Conservation (phyloP, 2,329 filamentous ascomycete species). For the Fusarium pininemorale region DNA sequence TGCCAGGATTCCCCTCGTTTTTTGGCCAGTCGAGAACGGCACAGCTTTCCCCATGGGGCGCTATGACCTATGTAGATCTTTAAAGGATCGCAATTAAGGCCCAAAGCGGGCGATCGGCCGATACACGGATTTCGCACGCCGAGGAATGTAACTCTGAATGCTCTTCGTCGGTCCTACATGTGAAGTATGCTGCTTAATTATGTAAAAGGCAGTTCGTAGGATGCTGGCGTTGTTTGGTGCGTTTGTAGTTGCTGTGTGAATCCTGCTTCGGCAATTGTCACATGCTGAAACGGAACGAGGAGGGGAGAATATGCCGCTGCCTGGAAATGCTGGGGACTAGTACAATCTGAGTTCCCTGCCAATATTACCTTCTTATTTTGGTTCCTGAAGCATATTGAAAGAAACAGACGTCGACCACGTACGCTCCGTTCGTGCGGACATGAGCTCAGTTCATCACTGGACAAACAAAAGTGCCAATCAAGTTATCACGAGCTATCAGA, state of each 20-base stretch:
- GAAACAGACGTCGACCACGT: background rate
- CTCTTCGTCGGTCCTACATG: constrained; percentile 1
- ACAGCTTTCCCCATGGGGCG: constrained; percentile 18
- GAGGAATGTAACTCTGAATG: constrained; percentile 15
- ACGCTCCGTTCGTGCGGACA: background rate
- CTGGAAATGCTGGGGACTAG: background rate
- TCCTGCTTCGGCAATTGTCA: background rate
- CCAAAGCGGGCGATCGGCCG: constrained; percentile 19
- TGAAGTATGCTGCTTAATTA: constrained; percentile 4
- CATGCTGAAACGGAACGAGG: background rate
- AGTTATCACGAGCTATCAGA: background rate
- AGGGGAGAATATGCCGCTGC: background rate
- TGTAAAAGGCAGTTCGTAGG: background rate
- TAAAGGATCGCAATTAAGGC: background rate
- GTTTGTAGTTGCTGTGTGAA: background rate
- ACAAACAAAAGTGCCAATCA: background rate
- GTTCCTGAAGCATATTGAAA: background rate
- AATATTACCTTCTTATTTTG: background rate
- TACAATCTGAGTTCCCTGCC: background rate
- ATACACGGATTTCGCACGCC: constrained; percentile 1
- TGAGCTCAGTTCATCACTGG: background rate
- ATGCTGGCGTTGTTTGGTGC: background rate
- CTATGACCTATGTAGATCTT: constrained; percentile 16
- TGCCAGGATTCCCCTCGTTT: background rate
- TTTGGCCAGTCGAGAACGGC: background rate